phyloP scores from a whole-genome alignment of 176 grass and related monocot species.

The Juncus inflexus region DNA sequence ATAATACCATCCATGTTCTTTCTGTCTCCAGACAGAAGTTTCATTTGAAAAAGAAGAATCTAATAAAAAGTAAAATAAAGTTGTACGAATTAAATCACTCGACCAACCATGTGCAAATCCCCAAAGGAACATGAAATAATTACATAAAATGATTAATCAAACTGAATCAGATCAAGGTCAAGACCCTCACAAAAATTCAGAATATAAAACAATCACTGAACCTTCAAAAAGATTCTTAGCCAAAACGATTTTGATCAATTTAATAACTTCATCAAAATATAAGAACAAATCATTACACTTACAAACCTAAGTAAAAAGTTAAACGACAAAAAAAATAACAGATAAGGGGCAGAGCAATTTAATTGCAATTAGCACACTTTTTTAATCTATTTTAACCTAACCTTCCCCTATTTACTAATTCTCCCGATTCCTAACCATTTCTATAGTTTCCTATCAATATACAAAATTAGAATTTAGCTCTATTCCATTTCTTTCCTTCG shows the following conservation, averaged over 20 bases:
- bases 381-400: constrained; percentile 2
- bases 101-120: no score
- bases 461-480: constrained; percentile 26
- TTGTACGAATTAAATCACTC: no score
- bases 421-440: constrained; percentile 12
- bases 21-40: no score
- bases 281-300: constrained; percentile 17
- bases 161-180: no score
- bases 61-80: no score
- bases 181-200: no score
- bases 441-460: constrained; percentile 31
- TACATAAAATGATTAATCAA: no score
- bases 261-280: constrained; percentile 18
- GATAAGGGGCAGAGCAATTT: constrained; percentile 24
- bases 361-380: constrained; percentile 18
- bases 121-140: no score
- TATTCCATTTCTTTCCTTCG: neutral
- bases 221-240: neutral
- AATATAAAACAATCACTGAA: neutral
- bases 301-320: neutral
- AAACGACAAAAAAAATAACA: constrained; percentile 21
- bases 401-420: constrained; percentile 28
- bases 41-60: no score
- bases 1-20: no score
- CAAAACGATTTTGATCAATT: no score